phyloP scores from a whole-genome alignment of 2,329 filamentous ascomycete species.

The Curvularia spicifera region DNA sequence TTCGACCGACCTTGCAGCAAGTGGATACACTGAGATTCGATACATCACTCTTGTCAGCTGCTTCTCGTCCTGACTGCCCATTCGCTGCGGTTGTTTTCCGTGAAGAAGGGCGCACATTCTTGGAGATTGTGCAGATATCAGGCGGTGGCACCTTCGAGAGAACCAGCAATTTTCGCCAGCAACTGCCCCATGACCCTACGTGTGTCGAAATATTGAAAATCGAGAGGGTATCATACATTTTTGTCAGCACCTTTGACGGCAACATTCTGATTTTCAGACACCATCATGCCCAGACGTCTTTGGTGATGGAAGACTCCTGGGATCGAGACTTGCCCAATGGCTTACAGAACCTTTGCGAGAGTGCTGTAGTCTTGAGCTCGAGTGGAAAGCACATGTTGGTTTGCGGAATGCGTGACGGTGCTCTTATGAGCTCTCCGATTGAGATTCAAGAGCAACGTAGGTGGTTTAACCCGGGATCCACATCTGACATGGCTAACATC shows the following conservation, averaged over 20 bases:
- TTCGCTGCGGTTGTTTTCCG: conserved; percentile 32
- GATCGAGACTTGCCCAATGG: conserved; percentile 3
- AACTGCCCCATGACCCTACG: conserved; percentile 39
- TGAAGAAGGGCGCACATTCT: conserved; percentile 26
- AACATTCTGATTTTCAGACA: conserved; percentile 31
- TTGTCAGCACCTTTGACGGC: conserved; percentile 41
- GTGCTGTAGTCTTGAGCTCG: conserved; percentile 31
- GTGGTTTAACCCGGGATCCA: conserved; percentile 11
- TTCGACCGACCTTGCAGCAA: conserved; percentile 23
- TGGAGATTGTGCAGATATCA: conserved; percentile 30
- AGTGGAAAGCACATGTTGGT: conserved; percentile 28
- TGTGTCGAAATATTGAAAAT: conserved; percentile 43
- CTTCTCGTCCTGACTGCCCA: conserved; percentile 21
- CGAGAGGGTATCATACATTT: conserved; percentile 25
- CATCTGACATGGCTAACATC: conserved; percentile 3
- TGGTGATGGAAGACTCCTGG: conserved; percentile 22
- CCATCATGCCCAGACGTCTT: conserved; percentile 8
- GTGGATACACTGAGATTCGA: conserved; percentile 27
- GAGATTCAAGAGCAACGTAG: conserved; percentile 12
- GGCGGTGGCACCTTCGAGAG: conserved; percentile 25
- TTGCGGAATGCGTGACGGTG: conserved; percentile 48
- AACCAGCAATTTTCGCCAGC: conserved; percentile 13
- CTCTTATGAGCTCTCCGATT: conserved; percentile 28
- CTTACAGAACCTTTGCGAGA: conserved; percentile 39
- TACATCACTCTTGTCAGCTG: conserved; percentile 30